Percentiles rank a stretch among this genome's conserved stretches.
These are phyloP conservation scores for Lotus japonicus DNA, from an alignment of 306 rosid genomes.

Conservation along the genomic window DNA sequence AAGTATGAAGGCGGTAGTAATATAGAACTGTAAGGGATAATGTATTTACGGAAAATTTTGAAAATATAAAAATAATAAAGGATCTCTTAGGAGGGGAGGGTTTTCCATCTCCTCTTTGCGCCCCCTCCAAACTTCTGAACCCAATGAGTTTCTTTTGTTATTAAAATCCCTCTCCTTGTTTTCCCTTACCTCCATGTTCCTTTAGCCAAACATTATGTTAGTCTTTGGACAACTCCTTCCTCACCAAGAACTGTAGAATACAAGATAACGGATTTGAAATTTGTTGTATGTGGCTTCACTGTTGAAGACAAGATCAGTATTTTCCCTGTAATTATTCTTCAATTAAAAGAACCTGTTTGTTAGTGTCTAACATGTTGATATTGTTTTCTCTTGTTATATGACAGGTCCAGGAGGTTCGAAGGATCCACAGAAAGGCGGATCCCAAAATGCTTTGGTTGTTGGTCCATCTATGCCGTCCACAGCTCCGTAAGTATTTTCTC, in stretches of 20 bases:
- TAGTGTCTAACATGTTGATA: constrained; percentile 6
- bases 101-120: too few relatives aligned
- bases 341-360: neutral
- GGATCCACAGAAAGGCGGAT: constrained; percentile 38
- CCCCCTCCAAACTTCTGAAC: too few relatives aligned
- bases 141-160: too few relatives aligned
- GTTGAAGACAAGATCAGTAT: neutral
- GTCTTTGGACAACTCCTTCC: neutral
- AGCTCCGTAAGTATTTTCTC: constrained; percentile 39
- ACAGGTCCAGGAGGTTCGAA: constrained; percentile 56
- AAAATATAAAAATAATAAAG: too few relatives aligned
- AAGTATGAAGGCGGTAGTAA: too few relatives aligned
- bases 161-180: too few relatives aligned
- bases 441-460: constrained; percentile 70
- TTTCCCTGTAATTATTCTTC: constrained; percentile 10
- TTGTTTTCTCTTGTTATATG: constrained; percentile 16
- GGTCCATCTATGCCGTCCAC: constrained; percentile 77
- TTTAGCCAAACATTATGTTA: too few relatives aligned
- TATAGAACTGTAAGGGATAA: too few relatives aligned
- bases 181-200: too few relatives aligned
- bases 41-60: too few relatives aligned
- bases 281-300: neutral
- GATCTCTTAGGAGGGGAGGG: too few relatives aligned
- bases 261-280: neutral
- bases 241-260: neutral